These are phyloP conservation scores for Eutrema yunnanense DNA, from an alignment of 345 rosid genomes.

Conservation along the genomic window DNA sequence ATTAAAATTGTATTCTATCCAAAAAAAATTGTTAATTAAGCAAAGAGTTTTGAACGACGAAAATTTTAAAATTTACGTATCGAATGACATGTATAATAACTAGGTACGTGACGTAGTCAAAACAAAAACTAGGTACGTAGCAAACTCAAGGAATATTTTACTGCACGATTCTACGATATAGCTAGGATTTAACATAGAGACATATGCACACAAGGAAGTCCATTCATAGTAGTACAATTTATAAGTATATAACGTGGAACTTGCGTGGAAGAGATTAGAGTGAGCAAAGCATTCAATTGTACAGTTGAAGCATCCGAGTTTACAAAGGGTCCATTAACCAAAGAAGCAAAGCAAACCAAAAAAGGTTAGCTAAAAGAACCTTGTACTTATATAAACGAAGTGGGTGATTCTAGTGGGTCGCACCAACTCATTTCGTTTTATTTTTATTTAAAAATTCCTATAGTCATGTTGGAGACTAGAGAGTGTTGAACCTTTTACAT, in stretches of 20 bases:
- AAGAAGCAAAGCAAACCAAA: slow-evolving; percentile 20
- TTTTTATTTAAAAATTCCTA: background rate
- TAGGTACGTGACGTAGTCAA: too few relatives aligned
- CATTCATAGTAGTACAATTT: background rate
- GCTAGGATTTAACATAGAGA: background rate
- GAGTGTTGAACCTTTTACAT: background rate
- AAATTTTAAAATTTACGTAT: background rate
- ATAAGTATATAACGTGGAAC: background rate
- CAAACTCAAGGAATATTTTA: background rate
- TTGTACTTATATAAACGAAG: slow-evolving; percentile 18
- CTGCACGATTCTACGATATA: background rate
- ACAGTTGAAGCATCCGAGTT: slow-evolving; percentile 21
- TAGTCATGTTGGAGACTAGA: background rate
- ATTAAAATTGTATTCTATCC: background rate
- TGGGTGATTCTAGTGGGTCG: slow-evolving; percentile 24
- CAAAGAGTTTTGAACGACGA: background rate
- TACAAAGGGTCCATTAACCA: slow-evolving; percentile 18
- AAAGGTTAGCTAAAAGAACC: slow-evolving; percentile 10
- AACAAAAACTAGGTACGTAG: background rate
- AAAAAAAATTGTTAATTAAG: background rate
- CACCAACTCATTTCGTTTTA: slow-evolving; percentile 4
- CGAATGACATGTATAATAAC: background rate
- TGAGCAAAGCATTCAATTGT: slow-evolving; percentile 5
- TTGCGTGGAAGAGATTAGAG: slow-evolving; percentile 6
- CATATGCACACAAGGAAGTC: background rate